Conservation (phyloP, 441 rosid species). For the Dalechampia spathulata region DNA sequence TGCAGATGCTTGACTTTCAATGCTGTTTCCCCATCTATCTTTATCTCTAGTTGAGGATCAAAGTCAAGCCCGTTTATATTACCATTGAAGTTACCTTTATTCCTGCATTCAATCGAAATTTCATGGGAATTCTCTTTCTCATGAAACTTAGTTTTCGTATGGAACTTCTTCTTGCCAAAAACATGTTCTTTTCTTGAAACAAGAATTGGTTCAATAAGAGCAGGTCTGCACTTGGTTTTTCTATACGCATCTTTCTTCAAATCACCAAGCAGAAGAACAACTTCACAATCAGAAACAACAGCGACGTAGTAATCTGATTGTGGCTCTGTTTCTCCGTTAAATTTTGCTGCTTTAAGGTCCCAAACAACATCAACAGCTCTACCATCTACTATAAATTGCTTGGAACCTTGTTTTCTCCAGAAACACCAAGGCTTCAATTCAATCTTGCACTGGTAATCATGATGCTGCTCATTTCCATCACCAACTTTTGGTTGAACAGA, state of each 20-base stretch:
- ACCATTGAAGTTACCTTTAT: constrained; percentile 1
- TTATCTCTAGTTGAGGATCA: constrained; percentile 56
- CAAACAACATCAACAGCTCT: constrained; percentile 52
- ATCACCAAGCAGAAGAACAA: constrained; percentile 71
- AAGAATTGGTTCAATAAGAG: constrained; percentile 59
- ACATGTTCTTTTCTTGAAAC: constrained; percentile 70
- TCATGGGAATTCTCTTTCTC: constrained; percentile 50
- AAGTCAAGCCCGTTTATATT: constrained; percentile 11
- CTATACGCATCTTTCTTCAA: constrained; percentile 67
- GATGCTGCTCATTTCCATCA: constrained; percentile 13
- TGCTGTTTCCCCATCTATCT: constrained; percentile 46
- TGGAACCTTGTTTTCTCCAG: constrained; percentile 88
- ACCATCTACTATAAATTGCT: constrained; percentile 52
- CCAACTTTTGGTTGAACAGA: constrained; percentile 47
- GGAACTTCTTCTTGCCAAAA: constrained; percentile 68
- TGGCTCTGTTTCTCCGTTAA: constrained; percentile 77
- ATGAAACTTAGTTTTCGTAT: constrained; percentile 48
- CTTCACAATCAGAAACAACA: constrained; percentile 66
- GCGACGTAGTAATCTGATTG: constrained; percentile 76
- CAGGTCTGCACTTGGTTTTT: constrained; percentile 64
- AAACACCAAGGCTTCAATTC: constrained; percentile 89
- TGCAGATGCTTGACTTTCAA: constrained; percentile 57
- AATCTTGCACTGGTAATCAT: constrained; percentile 50
- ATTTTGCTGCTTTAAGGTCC: constrained; percentile 71
- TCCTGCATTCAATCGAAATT: constrained; percentile 62